phyloP scores from a whole-genome alignment of 2,329 filamentous ascomycete species.

The Fusarium transvaalense region DNA sequence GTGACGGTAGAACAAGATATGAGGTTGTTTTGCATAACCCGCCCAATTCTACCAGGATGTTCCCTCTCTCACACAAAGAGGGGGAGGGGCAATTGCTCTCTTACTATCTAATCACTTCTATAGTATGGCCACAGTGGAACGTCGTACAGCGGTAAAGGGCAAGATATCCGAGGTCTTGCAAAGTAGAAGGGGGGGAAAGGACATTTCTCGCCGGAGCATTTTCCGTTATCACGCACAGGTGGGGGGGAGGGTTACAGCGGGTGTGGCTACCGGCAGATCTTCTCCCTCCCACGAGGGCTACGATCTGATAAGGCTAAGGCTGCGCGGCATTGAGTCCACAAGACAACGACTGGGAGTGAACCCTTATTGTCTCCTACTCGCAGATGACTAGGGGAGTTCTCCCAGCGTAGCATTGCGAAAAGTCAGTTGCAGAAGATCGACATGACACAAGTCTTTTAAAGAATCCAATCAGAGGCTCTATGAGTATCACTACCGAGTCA shows the following conservation, averaged over 20 bases:
- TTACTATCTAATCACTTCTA: neutral
- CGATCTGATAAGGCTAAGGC: conserved; percentile 32
- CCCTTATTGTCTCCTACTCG: neutral
- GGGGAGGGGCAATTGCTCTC: neutral
- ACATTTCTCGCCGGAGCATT: conserved; percentile 1
- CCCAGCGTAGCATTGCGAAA: neutral
- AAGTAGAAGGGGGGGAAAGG: neutral
- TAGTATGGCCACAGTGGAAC: conserved; percentile 6
- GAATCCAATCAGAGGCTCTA: conserved; percentile 1
- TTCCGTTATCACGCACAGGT: neutral
- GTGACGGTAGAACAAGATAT: neutral
- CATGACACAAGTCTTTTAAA: neutral
- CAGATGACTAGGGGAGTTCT: neutral
- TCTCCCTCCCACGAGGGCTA: conserved; percentile 4
- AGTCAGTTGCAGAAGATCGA: conserved; percentile 10
- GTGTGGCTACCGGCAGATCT: conserved; percentile 28
- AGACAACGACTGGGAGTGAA: neutral
- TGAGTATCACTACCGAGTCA: conserved; percentile 18
- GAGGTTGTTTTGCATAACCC: neutral
- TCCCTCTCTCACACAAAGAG: neutral
- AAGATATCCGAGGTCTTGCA: neutral
- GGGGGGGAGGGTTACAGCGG: conserved; percentile 12
- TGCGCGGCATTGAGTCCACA: neutral
- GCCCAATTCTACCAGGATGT: neutral
- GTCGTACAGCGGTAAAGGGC: neutral